A percentile compares a stretch with the other conserved stretches of the same genome.
Conservation (phyloP, 495 filamentous ascomycete species). For the Penicillium cinerascens region DNA sequence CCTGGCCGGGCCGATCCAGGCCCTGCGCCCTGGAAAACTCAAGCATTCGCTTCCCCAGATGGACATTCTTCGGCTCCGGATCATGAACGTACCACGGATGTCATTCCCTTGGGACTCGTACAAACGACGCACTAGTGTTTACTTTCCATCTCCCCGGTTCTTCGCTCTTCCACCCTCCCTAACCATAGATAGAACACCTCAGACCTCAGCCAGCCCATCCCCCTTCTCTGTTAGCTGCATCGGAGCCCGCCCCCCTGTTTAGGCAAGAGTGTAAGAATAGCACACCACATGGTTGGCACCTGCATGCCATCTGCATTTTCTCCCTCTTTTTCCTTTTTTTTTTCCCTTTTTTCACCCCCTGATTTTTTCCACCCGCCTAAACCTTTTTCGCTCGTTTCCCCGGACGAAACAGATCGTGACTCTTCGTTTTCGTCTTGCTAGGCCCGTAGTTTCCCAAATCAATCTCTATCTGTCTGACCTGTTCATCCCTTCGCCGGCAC, state of each 20-base stretch:
- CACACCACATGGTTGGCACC: constrained; percentile 43
- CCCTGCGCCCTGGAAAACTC: neutral
- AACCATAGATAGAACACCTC: neutral
- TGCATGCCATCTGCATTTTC: constrained; percentile 27
- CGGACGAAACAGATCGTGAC: constrained; percentile 14
- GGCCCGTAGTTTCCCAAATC: neutral
- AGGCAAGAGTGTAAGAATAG: constrained; percentile 13
- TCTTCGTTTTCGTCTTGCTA: neutral
- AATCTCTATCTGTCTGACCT: neutral
- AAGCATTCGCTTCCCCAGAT: constrained; percentile 12
- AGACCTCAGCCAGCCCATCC: constrained; percentile 4
- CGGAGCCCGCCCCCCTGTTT: neutral
- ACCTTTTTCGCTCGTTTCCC: neutral
- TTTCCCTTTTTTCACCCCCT: neutral
- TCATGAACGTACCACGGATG: neutral
- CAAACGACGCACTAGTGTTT: neutral
- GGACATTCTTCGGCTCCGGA: constrained; percentile 23
- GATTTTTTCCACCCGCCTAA: neutral
- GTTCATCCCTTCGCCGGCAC: neutral
- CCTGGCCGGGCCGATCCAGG: constrained; percentile 20
- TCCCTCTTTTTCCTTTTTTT: neutral
- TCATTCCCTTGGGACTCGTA: neutral
- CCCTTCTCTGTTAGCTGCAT: neutral
- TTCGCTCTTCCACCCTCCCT: neutral
- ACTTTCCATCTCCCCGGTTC: constrained; percentile 6